Conservation (phyloP, 2,329 filamentous ascomycete genomes). For the Colletotrichum simmondsii region DNA sequence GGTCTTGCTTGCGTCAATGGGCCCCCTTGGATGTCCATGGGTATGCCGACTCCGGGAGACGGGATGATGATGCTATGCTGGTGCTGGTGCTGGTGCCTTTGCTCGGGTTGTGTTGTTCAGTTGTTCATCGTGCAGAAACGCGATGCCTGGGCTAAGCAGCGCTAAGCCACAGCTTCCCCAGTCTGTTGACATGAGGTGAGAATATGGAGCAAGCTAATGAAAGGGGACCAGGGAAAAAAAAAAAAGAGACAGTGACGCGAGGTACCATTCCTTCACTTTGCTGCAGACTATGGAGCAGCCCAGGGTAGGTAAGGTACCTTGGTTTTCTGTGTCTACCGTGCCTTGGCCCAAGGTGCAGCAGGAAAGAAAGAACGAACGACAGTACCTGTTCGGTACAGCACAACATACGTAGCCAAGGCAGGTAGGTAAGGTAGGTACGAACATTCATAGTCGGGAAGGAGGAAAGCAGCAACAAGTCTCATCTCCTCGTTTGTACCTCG, state of each 20-base stretch:
- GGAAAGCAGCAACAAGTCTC: background rate
- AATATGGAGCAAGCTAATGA: constrained; percentile 11
- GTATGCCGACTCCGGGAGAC: background rate
- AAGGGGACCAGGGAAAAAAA: background rate
- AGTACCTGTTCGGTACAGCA: background rate
- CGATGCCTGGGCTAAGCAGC: constrained; percentile 30
- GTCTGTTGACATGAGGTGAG: constrained; percentile 28
- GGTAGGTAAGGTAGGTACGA: background rate
- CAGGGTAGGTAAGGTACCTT: background rate
- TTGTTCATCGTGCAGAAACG: constrained; percentile 28
- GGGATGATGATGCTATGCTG: background rate
- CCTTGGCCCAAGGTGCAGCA: background rate
- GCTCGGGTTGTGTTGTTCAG: constrained; percentile 9
- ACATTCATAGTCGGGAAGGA: background rate
- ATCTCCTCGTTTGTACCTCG: background rate
- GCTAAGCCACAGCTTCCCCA: constrained; percentile 34
- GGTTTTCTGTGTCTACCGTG: background rate
- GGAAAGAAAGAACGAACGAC: background rate
- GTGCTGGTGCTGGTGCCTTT: background rate
- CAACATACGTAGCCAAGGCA: background rate
- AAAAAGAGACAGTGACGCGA: background rate
- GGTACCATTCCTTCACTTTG: background rate
- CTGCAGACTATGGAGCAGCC: background rate
- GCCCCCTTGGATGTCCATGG: background rate
- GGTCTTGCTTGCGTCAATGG: constrained; percentile 9